phyloP scores from a whole-genome alignment of 2,329 filamentous ascomycete genomes.

The Fusarium fujikuroi region DNA sequence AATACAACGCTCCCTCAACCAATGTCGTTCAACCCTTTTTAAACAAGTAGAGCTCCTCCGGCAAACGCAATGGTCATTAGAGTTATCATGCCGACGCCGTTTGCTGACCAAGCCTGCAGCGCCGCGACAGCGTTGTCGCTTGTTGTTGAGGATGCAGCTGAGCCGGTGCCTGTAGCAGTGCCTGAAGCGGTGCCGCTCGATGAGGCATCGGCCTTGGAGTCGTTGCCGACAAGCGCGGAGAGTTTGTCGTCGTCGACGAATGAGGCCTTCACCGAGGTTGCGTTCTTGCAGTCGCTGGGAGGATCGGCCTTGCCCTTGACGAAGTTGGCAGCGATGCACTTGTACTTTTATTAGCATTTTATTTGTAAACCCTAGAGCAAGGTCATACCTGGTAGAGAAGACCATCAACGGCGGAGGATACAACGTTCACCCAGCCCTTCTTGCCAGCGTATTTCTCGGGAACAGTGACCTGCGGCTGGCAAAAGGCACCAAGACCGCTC shows the following conservation, averaged over 20 bases:
- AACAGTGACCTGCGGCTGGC: constrained; percentile 60
- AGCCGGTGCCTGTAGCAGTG: constrained; percentile 31
- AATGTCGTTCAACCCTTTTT: constrained; percentile 4
- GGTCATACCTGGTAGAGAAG: constrained; percentile 65
- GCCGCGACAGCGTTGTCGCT: constrained; percentile 41
- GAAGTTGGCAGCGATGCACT: constrained; percentile 68
- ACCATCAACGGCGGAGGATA: constrained; percentile 65
- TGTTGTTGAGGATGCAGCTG: constrained; percentile 35
- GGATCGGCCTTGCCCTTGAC: constrained; percentile 54
- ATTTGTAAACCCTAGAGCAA: not conserved
- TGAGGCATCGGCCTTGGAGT: constrained; percentile 14
- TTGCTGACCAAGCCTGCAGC: constrained; percentile 39
- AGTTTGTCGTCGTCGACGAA: constrained; percentile 50
- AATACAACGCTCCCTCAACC: not conserved
- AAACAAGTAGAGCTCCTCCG: constrained; percentile 47
- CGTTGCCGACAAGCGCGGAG: constrained; percentile 46
- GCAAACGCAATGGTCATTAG: constrained; percentile 44
- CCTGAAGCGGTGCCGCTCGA: constrained; percentile 26
- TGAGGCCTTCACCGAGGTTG: constrained; percentile 47
- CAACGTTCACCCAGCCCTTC: constrained; percentile 65
- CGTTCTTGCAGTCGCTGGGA: constrained; percentile 51
- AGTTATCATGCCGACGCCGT: constrained; percentile 38
- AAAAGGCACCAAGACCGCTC: constrained; percentile 65
- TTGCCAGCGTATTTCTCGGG: constrained; percentile 63
- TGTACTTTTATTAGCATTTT: not conserved